Percentiles rank a stretch among this genome's conserved stretches.
Conservation (phyloP, 2,329 filamentous ascomycete genomes). For the Aspergillus puulaauensis region DNA sequence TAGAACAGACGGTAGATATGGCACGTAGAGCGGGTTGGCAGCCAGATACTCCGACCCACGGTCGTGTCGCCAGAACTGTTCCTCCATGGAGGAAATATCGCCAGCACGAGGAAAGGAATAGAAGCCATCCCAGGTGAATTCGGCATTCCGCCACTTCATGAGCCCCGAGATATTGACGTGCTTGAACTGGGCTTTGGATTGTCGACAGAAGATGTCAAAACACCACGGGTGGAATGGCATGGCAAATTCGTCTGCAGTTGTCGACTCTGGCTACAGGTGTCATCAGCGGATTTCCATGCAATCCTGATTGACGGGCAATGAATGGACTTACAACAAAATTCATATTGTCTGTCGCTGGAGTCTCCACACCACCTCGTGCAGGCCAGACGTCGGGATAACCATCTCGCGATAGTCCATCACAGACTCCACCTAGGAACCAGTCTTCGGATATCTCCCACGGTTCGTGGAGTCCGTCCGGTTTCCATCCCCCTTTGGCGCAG, state of each 20-base stretch:
- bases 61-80: constrained; percentile 9
- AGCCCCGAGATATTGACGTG: constrained; percentile 8
- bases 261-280: too few relatives aligned
- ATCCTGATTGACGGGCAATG: background rate
- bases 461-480: background rate
- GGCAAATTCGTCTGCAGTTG: background rate
- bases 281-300: background rate
- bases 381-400: background rate
- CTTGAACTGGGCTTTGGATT: constrained; percentile 14
- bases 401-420: background rate
- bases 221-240: constrained; percentile 24
- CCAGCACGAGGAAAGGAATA: background rate
- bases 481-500: background rate
- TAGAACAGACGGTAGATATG: constrained; percentile 8
- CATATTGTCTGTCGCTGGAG: background rate
- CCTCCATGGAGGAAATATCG: background rate
- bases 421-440: background rate
- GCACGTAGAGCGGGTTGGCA: constrained; percentile 18
- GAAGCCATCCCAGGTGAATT: background rate
- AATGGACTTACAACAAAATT: background rate
- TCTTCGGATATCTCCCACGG: background rate
- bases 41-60: constrained; percentile 13
- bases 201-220: constrained; percentile 20
- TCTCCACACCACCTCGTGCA: background rate
- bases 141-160: constrained; percentile 17